phyloP scores from a whole-genome alignment of 495 filamentous ascomycete genomes.

The Apodospora peruviana region DNA sequence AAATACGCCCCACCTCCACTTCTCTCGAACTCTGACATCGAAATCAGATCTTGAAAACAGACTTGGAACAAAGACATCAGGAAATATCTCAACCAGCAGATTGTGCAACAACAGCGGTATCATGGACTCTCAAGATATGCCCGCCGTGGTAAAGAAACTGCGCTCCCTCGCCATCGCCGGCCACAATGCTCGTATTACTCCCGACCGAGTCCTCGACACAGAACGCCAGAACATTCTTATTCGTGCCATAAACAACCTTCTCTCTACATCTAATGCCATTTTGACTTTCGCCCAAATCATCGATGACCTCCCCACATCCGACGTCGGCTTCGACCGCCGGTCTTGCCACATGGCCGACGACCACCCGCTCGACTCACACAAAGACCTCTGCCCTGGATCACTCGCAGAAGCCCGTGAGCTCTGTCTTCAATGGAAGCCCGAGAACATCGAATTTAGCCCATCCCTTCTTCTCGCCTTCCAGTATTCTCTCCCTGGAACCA shows the following conservation, averaged over 20 bases:
- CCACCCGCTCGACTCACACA: slow-evolving; percentile 14
- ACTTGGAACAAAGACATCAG: no score
- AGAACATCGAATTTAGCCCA: no score
- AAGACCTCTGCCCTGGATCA: slow-evolving; percentile 15
- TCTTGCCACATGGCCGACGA: neutral
- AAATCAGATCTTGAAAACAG: no score
- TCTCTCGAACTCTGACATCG: no score
- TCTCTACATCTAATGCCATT: slow-evolving; percentile 20
- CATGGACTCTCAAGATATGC: no score
- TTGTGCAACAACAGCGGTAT: no score
- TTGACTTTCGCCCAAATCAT: slow-evolving; percentile 28
- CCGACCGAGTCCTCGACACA: slow-evolving; percentile 7
- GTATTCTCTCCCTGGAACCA: slow-evolving; percentile 10
- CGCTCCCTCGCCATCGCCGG: slow-evolving; percentile 3
- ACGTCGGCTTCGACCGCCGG: slow-evolving; percentile 13
- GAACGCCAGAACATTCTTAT: slow-evolving; percentile 8
- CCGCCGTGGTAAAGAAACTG: neutral
- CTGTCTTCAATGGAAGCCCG: slow-evolving; percentile 7
- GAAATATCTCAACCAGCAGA: no score
- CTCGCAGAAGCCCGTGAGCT: slow-evolving; percentile 12
- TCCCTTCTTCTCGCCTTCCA: no score
- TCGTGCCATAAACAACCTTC: slow-evolving; percentile 12
- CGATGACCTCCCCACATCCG: slow-evolving; percentile 21
- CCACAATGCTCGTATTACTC: slow-evolving; percentile 3
- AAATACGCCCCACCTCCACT: no score